Base-by-base conservation (phyloP, 345 rosid genomes). In the Triadica sebifera region DNA sequence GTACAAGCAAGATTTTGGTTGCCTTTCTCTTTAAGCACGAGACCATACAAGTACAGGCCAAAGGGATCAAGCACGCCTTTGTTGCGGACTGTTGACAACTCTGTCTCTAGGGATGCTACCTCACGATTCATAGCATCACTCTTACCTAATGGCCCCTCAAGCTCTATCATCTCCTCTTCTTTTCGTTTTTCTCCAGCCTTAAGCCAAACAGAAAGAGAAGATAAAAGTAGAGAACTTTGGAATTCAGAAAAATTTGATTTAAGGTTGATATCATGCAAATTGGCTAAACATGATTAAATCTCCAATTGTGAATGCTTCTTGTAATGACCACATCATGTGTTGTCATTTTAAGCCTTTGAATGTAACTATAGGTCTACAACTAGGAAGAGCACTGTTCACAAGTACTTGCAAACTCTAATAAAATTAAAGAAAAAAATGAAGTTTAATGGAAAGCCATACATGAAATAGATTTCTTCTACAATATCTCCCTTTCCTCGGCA, bases 151-250 rank as follows among this genome's bases (percentile, higher is more conserved):
- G 94, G 90, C 4, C 97, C 98, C 75, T 93, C 96, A 63, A 91
- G 93, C 83, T 93, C 98, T 79, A 95, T 90, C 77, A 75, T 90
- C 84, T 95, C 99, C 82, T 93, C 98, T 61, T 93, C 99, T 85
- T 93, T 95, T 74, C 99, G 86, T 77, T 93, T 95, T 79, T 95
- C 99, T 77, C 97, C 98, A 74, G 99, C 98, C 94, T 93, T 79
- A 77, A 57, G n/a, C 41, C 74, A 38, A 69, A 38, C 43, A 69
- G 22, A 51, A 25, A 1, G 37, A 13, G 16, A 41, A 70, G 57
- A 24, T 69, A 29, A 69, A 55, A 12, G 4, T 3, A 46, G 12
- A 34, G 8, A 55, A 20, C 11, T 55, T 1, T 55, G 1, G 29
- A 50, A 17, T 49, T 59, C 25, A 29, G 6, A 39, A 47, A 22